Conservation (phyloP, 176 grass and related monocot species). For the Saccharum officinarum region DNA sequence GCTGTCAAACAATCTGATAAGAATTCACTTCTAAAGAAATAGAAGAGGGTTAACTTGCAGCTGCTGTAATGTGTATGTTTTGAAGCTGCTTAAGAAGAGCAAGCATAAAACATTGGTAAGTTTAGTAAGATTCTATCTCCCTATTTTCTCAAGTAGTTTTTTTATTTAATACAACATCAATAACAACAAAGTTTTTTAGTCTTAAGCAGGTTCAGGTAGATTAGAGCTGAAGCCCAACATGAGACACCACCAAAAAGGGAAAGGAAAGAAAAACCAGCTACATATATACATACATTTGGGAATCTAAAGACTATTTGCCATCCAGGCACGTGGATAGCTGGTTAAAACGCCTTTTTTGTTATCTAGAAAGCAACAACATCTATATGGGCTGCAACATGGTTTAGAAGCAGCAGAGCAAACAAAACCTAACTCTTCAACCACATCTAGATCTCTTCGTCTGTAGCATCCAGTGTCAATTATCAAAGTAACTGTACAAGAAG, state of each 20-base stretch:
- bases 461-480: conserved; percentile 13
- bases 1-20: background rate
- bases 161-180: background rate
- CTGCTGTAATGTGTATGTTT: background rate
- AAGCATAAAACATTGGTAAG: background rate
- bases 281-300: background rate
- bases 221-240: background rate
- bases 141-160: background rate
- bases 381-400: background rate
- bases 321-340: background rate
- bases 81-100: background rate
- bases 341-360: background rate
- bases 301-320: background rate
- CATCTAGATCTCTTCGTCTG: background rate
- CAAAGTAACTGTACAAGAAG: background rate
- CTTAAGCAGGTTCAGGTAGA: background rate
- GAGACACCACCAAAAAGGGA: background rate
- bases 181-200: background rate
- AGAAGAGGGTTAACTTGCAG: background rate
- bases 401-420: background rate
- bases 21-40: conserved; percentile 14
- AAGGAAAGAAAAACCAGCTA: background rate
- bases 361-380: background rate
- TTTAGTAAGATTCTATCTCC: background rate
- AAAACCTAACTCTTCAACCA: background rate